Conservation (phyloP, 257 asterid species). For the Rhazya stricta region DNA sequence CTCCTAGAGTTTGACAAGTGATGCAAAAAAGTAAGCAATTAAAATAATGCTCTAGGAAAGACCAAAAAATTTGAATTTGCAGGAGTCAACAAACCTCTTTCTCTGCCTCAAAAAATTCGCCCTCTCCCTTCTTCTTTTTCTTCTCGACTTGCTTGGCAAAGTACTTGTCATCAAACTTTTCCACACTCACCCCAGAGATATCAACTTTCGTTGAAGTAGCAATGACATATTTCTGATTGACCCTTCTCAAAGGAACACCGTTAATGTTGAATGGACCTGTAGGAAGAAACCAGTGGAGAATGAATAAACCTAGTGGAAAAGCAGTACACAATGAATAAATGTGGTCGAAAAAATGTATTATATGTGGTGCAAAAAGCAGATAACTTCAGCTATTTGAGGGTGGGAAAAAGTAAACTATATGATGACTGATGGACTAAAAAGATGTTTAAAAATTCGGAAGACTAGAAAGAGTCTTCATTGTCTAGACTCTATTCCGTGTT, state of each 20-base stretch:
- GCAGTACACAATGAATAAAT: not conserved
- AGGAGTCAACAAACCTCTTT: slow-evolving; percentile 31
- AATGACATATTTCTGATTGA: slow-evolving; percentile 60
- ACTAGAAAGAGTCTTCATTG: too few relatives aligned
- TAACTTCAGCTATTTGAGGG: not conserved
- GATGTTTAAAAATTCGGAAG: too few relatives aligned
- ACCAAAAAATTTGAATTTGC: too few relatives aligned
- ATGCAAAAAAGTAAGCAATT: too few relatives aligned
- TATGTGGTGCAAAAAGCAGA: too few relatives aligned
- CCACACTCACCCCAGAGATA: slow-evolving; percentile 40
- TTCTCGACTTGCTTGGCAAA: slow-evolving; percentile 56
- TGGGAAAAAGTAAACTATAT: too few relatives aligned
- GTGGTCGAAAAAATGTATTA: not conserved
- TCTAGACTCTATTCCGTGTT: too few relatives aligned
- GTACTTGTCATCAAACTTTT: slow-evolving; percentile 55
- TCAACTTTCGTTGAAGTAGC: slow-evolving; percentile 64
- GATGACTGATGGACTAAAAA: too few relatives aligned
- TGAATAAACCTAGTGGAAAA: too few relatives aligned
- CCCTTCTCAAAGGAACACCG: slow-evolving; percentile 68
- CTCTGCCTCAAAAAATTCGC: slow-evolving; percentile 51
- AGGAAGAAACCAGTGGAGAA: too few relatives aligned
- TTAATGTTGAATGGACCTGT: slow-evolving; percentile 61
- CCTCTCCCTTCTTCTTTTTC: slow-evolving; percentile 48
- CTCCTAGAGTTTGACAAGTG: slow-evolving; percentile 24
- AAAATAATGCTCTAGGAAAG: not conserved